phyloP scores from a whole-genome alignment of 2,329 filamentous ascomycete species.

The Sphaceloma murrayae region DNA sequence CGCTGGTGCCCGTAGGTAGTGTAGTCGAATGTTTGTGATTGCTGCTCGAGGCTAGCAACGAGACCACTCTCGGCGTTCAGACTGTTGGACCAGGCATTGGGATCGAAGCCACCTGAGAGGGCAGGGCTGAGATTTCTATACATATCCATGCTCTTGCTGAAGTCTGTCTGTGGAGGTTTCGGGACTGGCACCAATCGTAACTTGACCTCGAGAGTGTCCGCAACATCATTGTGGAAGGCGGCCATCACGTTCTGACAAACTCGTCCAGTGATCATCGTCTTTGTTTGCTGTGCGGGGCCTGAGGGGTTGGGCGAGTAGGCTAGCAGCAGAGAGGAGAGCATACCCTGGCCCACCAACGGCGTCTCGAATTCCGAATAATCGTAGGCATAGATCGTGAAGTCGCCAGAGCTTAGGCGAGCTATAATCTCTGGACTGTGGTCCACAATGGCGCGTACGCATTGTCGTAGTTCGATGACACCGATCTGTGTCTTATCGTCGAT shows the following conservation, averaged over 20 bases:
- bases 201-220: conserved; percentile 88
- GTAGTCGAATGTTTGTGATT: conserved; percentile 12
- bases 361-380: conserved; percentile 94
- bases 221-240: conserved; percentile 70
- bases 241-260: conserved; percentile 79
- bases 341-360: conserved; percentile 87
- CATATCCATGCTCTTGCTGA: conserved; percentile 51
- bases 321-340: conserved; percentile 75
- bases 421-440: conserved; percentile 76
- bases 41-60: conserved; percentile 10
- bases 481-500: conserved; percentile 74
- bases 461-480: conserved; percentile 76
- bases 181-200: conserved; percentile 73
- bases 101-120: conserved; percentile 54
- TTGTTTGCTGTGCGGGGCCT: conserved; percentile 50
- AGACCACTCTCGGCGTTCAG: conserved; percentile 18
- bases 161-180: conserved; percentile 52
- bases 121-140: conserved; percentile 50
- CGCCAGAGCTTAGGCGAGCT: conserved; percentile 54
- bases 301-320: conserved; percentile 48
- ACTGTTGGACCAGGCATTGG: conserved; percentile 68
- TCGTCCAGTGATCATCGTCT: conserved; percentile 73
- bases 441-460: conserved; percentile 75
- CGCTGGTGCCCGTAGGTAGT: conserved; percentile 4
- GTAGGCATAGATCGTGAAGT: conserved; percentile 95